A percentile compares a stretch with the other conserved stretches of the same genome.
Conservation (phyloP, 805 yeast species). For the Tetrapisispora namnaoensis region DNA sequence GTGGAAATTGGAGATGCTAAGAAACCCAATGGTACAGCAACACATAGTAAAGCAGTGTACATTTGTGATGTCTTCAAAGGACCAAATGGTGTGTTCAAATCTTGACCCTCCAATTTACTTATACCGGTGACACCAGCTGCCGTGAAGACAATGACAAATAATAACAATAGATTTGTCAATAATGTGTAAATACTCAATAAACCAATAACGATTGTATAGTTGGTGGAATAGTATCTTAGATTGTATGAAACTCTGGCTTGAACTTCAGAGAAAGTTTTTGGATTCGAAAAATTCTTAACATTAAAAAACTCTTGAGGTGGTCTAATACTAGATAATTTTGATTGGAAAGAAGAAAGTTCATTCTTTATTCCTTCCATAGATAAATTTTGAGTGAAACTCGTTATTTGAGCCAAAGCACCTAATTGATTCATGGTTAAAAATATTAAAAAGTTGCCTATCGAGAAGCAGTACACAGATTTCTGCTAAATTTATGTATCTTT, state of each 20-base stretch:
- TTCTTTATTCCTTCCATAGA: conserved; percentile 29
- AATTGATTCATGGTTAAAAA: conserved; percentile 6
- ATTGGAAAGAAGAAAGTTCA: conserved; percentile 46
- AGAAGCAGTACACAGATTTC: neutral
- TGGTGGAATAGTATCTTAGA: conserved; percentile 76
- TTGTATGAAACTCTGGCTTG: conserved; percentile 86
- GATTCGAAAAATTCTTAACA: conserved; percentile 79
- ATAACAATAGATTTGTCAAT: conserved; percentile 71
- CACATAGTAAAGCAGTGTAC: conserved; percentile 69
- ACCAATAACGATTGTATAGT: conserved; percentile 67
- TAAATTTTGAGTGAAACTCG: conserved; percentile 24
- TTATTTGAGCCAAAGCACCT: conserved; percentile 15
- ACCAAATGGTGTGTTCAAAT: conserved; percentile 66
- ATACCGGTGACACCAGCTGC: conserved; percentile 71
- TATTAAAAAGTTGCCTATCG: neutral
- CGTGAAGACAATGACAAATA: conserved; percentile 73
- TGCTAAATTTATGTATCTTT: no score
- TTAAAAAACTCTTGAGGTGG: conserved; percentile 94
- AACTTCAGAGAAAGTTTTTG: conserved; percentile 77
- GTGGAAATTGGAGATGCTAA: conserved; percentile 86
- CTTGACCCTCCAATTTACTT: conserved; percentile 69
- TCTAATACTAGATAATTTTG: conserved; percentile 59
- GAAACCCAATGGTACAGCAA: conserved; percentile 74
- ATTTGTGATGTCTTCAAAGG: conserved; percentile 67
- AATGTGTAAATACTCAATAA: conserved; percentile 74